These are phyloP conservation scores for Acanthamoeba castellanii DNA, from an alignment of 208 protist species.

Conservation along the genomic window DNA sequence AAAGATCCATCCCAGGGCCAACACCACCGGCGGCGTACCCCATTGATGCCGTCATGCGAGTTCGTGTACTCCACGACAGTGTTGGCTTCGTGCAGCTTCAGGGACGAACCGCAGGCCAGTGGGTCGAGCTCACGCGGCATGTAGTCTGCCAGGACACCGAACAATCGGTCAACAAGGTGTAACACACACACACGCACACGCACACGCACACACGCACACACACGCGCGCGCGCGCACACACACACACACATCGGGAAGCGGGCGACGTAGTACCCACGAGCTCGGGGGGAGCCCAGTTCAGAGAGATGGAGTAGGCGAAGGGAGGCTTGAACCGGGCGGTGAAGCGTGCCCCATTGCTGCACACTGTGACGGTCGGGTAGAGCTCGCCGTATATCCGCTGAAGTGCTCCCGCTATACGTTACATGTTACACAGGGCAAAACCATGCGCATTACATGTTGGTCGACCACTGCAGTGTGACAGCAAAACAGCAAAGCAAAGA, in stretches of 20 bases:
- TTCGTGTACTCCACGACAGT: background rate
- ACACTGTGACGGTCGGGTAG: background rate
- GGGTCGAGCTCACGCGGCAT: background rate
- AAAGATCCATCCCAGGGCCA: background rate
- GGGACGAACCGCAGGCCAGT: background rate
- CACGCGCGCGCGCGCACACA: no score
- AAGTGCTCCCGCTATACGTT: background rate
- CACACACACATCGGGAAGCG: background rate
- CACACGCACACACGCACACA: no score
- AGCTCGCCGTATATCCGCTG: background rate
- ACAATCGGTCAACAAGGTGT: no score
- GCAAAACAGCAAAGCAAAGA: background rate
- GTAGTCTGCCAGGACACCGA: background rate
- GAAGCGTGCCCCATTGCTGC: background rate
- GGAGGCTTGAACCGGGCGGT: slow-evolving; percentile 4
- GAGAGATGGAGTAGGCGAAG: background rate
- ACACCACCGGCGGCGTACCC: background rate
- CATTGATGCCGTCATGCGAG: background rate
- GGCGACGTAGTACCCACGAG: background rate
- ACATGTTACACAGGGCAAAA: background rate
- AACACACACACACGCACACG: background rate
- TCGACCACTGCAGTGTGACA: no score
- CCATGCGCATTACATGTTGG: no score
- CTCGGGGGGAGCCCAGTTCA: slow-evolving; percentile 32
- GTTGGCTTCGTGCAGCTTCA: background rate